Evolutionary conservation across 2,329 filamentous ascomycete genomes (phyloP), one percentile per base, ranked within the genome.

Genomic region (Ampelomyces quisqualis): DNA sequence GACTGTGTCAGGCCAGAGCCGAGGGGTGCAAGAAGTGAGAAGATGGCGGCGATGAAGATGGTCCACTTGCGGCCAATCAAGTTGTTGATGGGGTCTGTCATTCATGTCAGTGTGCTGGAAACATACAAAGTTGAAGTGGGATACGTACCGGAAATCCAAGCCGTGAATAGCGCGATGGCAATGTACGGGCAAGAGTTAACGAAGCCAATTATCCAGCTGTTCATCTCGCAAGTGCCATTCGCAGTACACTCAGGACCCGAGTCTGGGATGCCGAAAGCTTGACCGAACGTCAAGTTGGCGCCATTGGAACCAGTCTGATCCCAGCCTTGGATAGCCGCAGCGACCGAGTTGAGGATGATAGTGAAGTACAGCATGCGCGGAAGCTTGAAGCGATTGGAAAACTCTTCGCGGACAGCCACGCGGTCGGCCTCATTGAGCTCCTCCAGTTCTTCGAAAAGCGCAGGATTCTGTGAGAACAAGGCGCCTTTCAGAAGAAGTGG

Each of bases 401-500:
- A 71, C 60, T 88, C 85, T 36, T 81, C 71, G 14, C 72, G 72
- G 11, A 91, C 71, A 5, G 72, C 73, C 5, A 73, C 67, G 38
- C 82, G 77, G 52, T 86, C 84, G 1, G 71, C 69, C n/a, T 83
- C 77, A 43, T 76, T 71, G 1, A 90, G 75, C 8, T 80, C 77
- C 38, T 80, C 71, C 34, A 89, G 76, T 13, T 77, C 71, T 43
- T 87, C 82, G 59, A 77, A 85, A 17, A 75, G 73, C 7, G 70
- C 70, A 0, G 85, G 86, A 48, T 83, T 80, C 64, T 88, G 85
- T 1, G 87, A 87, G 9, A 88, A 78, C 9, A 90, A 73, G 1
- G 86, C 88, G 19, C 58, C 61, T 34, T 62, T 63, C 43, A 78
- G 73, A 30, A 89, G 73, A 7, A 84, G 58, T 1, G 73, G 69